These are phyloP conservation scores for Candida montana DNA, from an alignment of 805 yeast genomes.

Conservation along the genomic window DNA sequence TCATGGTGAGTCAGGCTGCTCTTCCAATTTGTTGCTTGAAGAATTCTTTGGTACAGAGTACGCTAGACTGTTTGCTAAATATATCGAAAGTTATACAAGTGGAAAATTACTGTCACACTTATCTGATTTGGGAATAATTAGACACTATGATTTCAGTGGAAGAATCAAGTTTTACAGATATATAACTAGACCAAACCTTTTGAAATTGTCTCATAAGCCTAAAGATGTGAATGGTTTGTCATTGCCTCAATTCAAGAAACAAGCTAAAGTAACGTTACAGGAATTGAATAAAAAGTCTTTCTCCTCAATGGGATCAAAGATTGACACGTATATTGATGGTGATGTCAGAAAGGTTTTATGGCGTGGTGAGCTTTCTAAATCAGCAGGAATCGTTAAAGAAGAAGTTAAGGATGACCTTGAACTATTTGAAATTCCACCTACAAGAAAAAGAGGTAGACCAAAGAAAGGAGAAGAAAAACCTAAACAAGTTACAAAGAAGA, in stretches of 20 bases:
- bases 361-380: slow-evolving; percentile 11
- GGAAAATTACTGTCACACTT: slow-evolving; percentile 28
- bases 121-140: slow-evolving; percentile 36
- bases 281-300: slow-evolving; percentile 22
- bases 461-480: slow-evolving; percentile 21
- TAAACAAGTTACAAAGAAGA: slow-evolving; percentile 8
- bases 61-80: slow-evolving; percentile 44
- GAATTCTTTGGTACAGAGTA: slow-evolving; percentile 50
- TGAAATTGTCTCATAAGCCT: slow-evolving; percentile 26
- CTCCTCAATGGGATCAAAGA: slow-evolving; percentile 21
- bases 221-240: slow-evolving; percentile 25
- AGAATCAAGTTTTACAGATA: slow-evolving; percentile 68
- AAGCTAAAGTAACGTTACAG: slow-evolving; percentile 8
- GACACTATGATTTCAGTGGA: slow-evolving; percentile 70
- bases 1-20: slow-evolving; percentile 45
- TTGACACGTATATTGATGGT: slow-evolving; percentile 5
- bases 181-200: slow-evolving; percentile 40
- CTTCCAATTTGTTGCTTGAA: slow-evolving; percentile 50
- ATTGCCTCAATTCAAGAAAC: slow-evolving; percentile 16
- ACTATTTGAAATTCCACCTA: slow-evolving; percentile 5
- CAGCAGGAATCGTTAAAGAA: slow-evolving; percentile 6
- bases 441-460: slow-evolving; percentile 23
- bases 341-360: slow-evolving; percentile 11
- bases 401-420: background rate
- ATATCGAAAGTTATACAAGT: slow-evolving; percentile 41